A percentile compares a stretch with the other conserved stretches of the same genome.
These are phyloP conservation scores for Pythium aristosporum DNA, from an alignment of 352 stramenopile genomes.

Conservation along the genomic window DNA sequence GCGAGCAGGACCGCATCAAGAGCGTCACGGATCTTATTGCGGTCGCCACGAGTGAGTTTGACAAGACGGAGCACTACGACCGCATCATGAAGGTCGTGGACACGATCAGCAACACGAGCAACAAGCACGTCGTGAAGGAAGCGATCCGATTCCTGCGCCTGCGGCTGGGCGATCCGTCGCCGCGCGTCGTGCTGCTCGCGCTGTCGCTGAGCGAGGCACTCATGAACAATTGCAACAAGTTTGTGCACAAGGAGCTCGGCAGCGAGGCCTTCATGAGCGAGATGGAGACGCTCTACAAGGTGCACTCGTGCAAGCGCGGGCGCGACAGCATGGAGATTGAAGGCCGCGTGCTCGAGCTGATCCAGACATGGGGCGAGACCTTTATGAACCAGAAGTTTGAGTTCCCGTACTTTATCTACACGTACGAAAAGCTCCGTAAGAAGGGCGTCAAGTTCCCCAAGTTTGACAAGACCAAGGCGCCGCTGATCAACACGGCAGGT, in stretches of 20 bases:
- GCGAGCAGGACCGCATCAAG: conserved; percentile 73
- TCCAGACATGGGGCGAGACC: conserved; percentile 81
- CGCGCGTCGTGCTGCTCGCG: conserved; percentile 60
- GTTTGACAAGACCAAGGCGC: conserved; percentile 63
- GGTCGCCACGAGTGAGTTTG: conserved; percentile 69
- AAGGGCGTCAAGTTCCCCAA: conserved; percentile 75
- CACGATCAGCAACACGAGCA: conserved; percentile 63
- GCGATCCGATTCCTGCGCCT: conserved; percentile 71
- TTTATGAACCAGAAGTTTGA: conserved; percentile 71
- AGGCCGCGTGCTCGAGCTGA: conserved; percentile 64
- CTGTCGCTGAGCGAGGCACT: conserved; percentile 69
- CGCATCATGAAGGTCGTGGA: conserved; percentile 79
- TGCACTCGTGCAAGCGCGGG: conserved; percentile 69
- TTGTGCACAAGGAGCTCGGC: conserved; percentile 70
- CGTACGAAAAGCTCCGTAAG: conserved; percentile 84
- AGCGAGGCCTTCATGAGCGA: conserved; percentile 70
- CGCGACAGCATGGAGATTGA: conserved; percentile 75
- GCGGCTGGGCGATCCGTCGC: conserved; percentile 60
- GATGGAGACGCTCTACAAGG: conserved; percentile 71
- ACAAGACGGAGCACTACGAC: conserved; percentile 70
- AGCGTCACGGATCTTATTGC: conserved; percentile 67
- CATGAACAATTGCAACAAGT: conserved; percentile 74
- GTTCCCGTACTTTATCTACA: conserved; percentile 78
- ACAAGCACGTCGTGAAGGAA: conserved; percentile 61
- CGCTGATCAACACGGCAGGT: conserved; percentile 20